These are phyloP conservation scores for Hanseniaspora taiwanica DNA, from an alignment of 805 yeast species.

Conservation along the genomic window DNA sequence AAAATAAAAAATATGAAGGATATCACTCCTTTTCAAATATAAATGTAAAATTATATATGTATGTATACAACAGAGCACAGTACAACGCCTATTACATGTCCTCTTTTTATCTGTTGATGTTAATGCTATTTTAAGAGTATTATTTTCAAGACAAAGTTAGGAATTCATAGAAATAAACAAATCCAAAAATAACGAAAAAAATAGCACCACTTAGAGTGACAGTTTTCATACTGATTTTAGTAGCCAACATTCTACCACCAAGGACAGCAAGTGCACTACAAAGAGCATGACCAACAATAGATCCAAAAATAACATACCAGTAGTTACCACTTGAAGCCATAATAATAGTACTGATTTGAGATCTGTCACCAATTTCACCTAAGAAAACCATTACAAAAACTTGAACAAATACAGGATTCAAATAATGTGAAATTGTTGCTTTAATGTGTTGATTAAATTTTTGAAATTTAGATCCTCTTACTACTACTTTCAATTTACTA, in stretches of 20 bases:
- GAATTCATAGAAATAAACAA: conserved; percentile 69
- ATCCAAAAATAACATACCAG: conserved; percentile 81
- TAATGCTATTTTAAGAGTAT: not conserved
- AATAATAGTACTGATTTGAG: conserved; percentile 95
- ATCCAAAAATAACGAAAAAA: conserved; percentile 73
- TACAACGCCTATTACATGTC: too few species aligned
- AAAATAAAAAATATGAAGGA: too few species aligned
- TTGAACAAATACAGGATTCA: conserved; percentile 88
- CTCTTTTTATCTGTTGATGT: not conserved
- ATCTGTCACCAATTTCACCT: conserved; percentile 99
- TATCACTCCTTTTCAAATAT: too few species aligned
- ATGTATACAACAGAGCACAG: too few species aligned
- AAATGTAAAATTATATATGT: too few species aligned
- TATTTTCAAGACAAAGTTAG: conserved; percentile 4
- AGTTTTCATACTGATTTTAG: conserved; percentile 79
- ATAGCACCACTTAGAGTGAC: conserved; percentile 85
- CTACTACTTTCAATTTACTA: too few species aligned
- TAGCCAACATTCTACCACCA: conserved; percentile 86
- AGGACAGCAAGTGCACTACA: conserved; percentile 86
- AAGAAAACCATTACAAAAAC: conserved; percentile 90
- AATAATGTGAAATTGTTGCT: conserved; percentile 45
- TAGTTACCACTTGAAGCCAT: conserved; percentile 96
- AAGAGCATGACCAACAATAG: conserved; percentile 73
- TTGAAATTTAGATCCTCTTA: conserved; percentile 10
- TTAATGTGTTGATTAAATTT: conserved; percentile 26